Evolutionary conservation across 192 early-diverging fungal genomes (phyloP), one percentile per base, ranked within the genome.

Genomic region (Coemansia guatemalensis): DNA sequence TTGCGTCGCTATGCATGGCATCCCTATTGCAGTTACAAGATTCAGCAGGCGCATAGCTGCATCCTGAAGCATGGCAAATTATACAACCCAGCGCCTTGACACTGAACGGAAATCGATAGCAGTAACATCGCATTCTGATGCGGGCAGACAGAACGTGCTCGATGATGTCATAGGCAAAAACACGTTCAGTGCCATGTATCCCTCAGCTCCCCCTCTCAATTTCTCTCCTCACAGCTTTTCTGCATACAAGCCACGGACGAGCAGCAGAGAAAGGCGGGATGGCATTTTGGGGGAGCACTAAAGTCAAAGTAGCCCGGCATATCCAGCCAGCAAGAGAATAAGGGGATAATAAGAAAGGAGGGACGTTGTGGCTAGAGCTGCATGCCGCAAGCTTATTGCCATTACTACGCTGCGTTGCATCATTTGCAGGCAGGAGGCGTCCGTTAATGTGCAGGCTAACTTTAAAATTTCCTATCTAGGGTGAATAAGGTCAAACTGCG

Each of bases 341-440:
- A 30, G 29, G 29, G 39, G 39, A 44, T 44, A 44, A 11, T 44
- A 44, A 17, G 39, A 44, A 44, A 44, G 56, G 56, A 39, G 33
- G 56, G 56, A 39, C 20, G 53, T n/a, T 27, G 56, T 58, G 56
- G 56, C 56, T 58, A 35, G 56, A 39, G 14, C 20, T 58, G 33
- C 56, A 58, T 58, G 33, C 41, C 29, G 39, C 39, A 21, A 20
- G n/a, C 33, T 58, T 44, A 58, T 41, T 24, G 22, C 24, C 22
- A 44, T 24, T 58, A 58, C 56, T 58, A 58, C 41, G 26, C 25
- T 35, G 30, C 14, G 56, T 41, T 58, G 30, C 22, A 30, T 41
- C 35, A 58, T 58, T 58, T 58, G 21, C 56, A 58, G 33, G 23
- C 56, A 23, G 22, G 56, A 58, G 24, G 29, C 27, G 55, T 22